Percentiles rank a stretch among this genome's conserved stretches.
phyloP scores from a whole-genome alignment of 768 basidiomycete species.

The Russula lepida region DNA sequence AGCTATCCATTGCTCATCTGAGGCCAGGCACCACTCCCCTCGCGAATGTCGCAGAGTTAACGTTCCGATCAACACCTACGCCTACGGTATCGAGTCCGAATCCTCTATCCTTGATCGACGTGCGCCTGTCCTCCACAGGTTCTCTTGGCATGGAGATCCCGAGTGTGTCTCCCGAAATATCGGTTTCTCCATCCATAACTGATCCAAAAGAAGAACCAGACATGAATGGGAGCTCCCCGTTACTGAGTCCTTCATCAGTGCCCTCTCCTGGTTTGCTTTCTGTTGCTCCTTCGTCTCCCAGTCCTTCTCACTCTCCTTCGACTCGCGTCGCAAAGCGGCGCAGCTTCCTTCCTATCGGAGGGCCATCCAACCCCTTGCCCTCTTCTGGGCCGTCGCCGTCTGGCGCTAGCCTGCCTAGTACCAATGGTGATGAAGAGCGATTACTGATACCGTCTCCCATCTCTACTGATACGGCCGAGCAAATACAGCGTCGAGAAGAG shows the following conservation, averaged over 20 bases:
- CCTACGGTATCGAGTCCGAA: slow-evolving; percentile 16
- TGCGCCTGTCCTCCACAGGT: slow-evolving; percentile 60
- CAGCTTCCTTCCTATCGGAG: slow-evolving; percentile 84
- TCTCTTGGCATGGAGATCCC: slow-evolving; percentile 35
- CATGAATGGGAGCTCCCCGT: background rate
- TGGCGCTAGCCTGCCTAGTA: slow-evolving; percentile 37
- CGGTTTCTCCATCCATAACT: slow-evolving; percentile 13
- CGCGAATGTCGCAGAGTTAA: slow-evolving; percentile 13
- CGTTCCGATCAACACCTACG: background rate
- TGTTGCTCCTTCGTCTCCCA: slow-evolving; percentile 8
- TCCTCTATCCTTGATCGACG: slow-evolving; percentile 21
- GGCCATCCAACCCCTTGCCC: slow-evolving; percentile 56
- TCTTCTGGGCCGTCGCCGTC: slow-evolving; percentile 55
- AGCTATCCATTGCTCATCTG: slow-evolving; percentile 31
- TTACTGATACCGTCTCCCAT: slow-evolving; percentile 38
- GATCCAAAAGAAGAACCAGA: slow-evolving; percentile 6
- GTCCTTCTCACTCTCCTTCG: slow-evolving; percentile 33
- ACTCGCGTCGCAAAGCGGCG: slow-evolving; percentile 60
- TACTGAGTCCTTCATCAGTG: background rate
- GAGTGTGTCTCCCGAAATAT: background rate
- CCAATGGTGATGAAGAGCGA: slow-evolving; percentile 26
- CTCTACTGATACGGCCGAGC: slow-evolving; percentile 36
- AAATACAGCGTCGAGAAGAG: slow-evolving; percentile 54
- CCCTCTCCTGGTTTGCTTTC: slow-evolving; percentile 15
- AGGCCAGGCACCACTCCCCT: slow-evolving; percentile 23